These are phyloP conservation scores for Sarocladiaceae sp. DNA, from an alignment of 2,329 filamentous ascomycete species.

Conservation along the genomic window DNA sequence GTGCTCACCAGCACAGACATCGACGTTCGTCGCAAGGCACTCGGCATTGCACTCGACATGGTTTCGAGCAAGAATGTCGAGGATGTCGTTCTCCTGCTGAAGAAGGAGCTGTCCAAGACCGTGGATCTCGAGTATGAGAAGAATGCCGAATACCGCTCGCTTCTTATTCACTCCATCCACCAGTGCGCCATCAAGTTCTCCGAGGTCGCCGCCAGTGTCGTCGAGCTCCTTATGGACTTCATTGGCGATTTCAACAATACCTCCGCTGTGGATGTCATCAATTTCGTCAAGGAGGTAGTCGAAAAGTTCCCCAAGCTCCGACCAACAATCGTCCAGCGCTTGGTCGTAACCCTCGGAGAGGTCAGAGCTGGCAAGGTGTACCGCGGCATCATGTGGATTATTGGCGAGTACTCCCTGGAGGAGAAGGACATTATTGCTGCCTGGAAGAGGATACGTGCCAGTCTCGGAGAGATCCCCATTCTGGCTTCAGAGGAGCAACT, in stretches of 20 bases:
- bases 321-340: slow-evolving; percentile 77
- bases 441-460: slow-evolving; percentile 93
- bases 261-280: slow-evolving; percentile 95
- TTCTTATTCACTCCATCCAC: slow-evolving; percentile 95
- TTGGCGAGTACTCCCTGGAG: slow-evolving; percentile 94
- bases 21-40: slow-evolving; percentile 88
- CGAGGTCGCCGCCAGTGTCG: slow-evolving; percentile 93
- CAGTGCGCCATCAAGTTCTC: slow-evolving; percentile 99
- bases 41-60: slow-evolving; percentile 91
- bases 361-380: slow-evolving; percentile 97
- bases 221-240: slow-evolving; percentile 97
- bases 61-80: slow-evolving; percentile 98
- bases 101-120: slow-evolving; percentile 97
- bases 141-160: slow-evolving; percentile 89
- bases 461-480: slow-evolving; percentile 94
- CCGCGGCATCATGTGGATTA: slow-evolving; percentile 92
- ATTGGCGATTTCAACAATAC: slow-evolving; percentile 98
- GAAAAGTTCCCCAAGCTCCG: slow-evolving; percentile 94
- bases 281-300: slow-evolving; percentile 97
- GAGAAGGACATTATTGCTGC: slow-evolving; percentile 92
- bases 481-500: slow-evolving; percentile 90
- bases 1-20: slow-evolving; percentile 94
- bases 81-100: slow-evolving; percentile 90
- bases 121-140: slow-evolving; percentile 99
- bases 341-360: slow-evolving; percentile 87